Evolutionary conservation across 495 filamentous ascomycete genomes (phyloP).

Genomic region (Oleoguttula mirabilis): DNA sequence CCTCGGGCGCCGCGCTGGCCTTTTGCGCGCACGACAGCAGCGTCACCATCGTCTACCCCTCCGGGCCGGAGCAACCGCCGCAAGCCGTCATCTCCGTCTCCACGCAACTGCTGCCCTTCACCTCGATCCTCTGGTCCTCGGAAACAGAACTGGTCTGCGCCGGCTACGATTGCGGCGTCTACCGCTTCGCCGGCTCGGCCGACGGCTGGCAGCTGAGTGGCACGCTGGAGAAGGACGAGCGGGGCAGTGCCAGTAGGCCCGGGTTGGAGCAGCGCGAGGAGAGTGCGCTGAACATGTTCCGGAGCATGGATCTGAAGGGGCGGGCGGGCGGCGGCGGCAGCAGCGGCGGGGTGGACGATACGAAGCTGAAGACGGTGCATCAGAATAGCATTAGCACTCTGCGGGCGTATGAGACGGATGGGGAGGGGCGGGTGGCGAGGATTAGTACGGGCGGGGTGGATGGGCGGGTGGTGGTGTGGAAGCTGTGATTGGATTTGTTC

Average conservation of each 20-base stretch:
- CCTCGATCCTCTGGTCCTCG: slow-evolving; percentile 80
- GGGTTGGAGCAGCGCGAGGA: slow-evolving; percentile 52
- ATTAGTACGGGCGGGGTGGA: slow-evolving; percentile 93
- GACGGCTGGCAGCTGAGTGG: slow-evolving; percentile 73
- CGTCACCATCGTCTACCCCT: slow-evolving; percentile 90
- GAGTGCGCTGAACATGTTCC: slow-evolving; percentile 96
- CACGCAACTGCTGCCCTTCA: slow-evolving; percentile 81
- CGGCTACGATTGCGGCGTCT: slow-evolving; percentile 92
- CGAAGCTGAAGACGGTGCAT: slow-evolving; percentile 87
- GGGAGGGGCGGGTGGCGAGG: slow-evolving; percentile 50
- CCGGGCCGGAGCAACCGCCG: slow-evolving; percentile 81
- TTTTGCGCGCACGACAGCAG: slow-evolving; percentile 91
- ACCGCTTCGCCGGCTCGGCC: slow-evolving; percentile 71
- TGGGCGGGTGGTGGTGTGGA: slow-evolving; percentile 83
- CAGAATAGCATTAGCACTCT: slow-evolving; percentile 91
- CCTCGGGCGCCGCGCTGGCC: slow-evolving; percentile 78
- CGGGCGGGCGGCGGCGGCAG: slow-evolving; percentile 38
- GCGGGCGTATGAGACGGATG: slow-evolving; percentile 55
- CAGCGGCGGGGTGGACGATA: slow-evolving; percentile 65
- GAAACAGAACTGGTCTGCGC: slow-evolving; percentile 93
- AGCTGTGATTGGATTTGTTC: slow-evolving; percentile 22
- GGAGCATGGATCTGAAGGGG: slow-evolving; percentile 94
- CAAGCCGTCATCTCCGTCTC: slow-evolving; percentile 75
- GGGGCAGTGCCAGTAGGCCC: slow-evolving; percentile 33
- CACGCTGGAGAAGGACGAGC: slow-evolving; percentile 51